These are phyloP conservation scores for Fusarium sp. DNA, from an alignment of 2,329 filamentous ascomycete genomes.

Conservation along the genomic window DNA sequence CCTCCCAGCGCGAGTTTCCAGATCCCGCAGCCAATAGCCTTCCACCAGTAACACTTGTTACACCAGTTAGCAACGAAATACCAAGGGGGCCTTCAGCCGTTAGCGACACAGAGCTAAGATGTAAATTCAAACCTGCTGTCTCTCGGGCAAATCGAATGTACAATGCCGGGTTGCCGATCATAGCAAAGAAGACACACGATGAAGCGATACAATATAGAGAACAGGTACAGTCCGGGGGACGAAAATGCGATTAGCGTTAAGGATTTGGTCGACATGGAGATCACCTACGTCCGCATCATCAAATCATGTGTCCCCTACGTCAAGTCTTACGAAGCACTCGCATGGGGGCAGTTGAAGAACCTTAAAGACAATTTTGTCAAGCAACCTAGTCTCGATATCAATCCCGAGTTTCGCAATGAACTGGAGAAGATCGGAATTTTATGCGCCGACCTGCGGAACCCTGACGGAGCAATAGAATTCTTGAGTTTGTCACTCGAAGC, in stretches of 20 bases:
- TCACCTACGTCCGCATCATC: slow-evolving; percentile 12
- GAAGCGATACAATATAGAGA: slow-evolving; percentile 7
- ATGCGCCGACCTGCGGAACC: slow-evolving; percentile 17
- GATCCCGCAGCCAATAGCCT: not conserved
- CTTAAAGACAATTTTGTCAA: slow-evolving; percentile 2
- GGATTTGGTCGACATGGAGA: slow-evolving; percentile 7
- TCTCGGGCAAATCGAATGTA: slow-evolving; percentile 10
- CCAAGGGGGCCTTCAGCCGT: not conserved
- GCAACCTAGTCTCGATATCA: not conserved
- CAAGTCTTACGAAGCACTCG: slow-evolving; percentile 6
- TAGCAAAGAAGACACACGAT: slow-evolving; percentile 23
- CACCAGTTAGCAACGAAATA: not conserved
- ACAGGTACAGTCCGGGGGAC: not conserved
- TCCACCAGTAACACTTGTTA: not conserved
- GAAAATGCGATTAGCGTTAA: not conserved
- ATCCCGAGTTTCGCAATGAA: not conserved
- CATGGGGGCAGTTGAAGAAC: slow-evolving; percentile 1
- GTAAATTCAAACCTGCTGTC: slow-evolving; percentile 10
- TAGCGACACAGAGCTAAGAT: not conserved
- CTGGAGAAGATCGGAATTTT: slow-evolving; percentile 8
- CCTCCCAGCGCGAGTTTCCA: slow-evolving; percentile 2
- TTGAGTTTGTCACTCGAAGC: not conserved
- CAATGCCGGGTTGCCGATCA: not conserved
- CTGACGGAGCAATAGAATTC: slow-evolving; percentile 8
- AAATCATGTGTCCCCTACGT: not conserved